phyloP scores from a whole-genome alignment of 2,329 filamentous ascomycete species.

The Diatrype stigma region DNA sequence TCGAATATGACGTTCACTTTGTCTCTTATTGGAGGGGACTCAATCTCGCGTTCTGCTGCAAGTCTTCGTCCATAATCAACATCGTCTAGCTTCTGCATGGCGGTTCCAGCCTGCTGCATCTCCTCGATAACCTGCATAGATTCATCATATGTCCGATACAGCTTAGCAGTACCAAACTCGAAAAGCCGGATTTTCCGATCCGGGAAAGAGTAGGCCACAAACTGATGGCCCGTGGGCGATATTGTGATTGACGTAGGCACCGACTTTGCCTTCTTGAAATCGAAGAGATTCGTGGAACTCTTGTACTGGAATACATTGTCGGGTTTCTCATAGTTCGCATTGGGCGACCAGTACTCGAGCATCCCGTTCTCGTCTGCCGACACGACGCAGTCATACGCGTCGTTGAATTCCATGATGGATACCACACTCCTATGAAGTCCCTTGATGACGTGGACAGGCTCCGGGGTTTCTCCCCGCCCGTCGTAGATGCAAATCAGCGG shows the following conservation, averaged over 20 bases:
- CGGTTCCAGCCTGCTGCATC: slow-evolving; percentile 93
- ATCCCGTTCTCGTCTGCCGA: slow-evolving; percentile 88
- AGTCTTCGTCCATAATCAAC: slow-evolving; percentile 88
- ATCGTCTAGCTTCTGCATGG: slow-evolving; percentile 75
- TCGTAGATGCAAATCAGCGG: slow-evolving; percentile 80
- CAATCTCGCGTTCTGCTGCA: slow-evolving; percentile 81
- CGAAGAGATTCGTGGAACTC: slow-evolving; percentile 88
- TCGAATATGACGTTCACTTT: slow-evolving; percentile 90
- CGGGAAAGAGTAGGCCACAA: slow-evolving; percentile 86
- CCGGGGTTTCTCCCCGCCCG: slow-evolving; percentile 74
- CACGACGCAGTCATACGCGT: slow-evolving; percentile 81
- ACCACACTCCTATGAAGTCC: slow-evolving; percentile 80
- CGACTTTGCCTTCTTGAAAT: slow-evolving; percentile 94
- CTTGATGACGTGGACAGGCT: slow-evolving; percentile 72
- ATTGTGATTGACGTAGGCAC: slow-evolving; percentile 77
- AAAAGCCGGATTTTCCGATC: slow-evolving; percentile 92
- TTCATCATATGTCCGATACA: slow-evolving; percentile 92
- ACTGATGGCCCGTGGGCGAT: slow-evolving; percentile 80
- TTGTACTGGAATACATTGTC: slow-evolving; percentile 90
- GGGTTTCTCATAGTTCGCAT: slow-evolving; percentile 80
- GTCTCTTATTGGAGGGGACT: slow-evolving; percentile 61
- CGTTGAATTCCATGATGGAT: slow-evolving; percentile 83
- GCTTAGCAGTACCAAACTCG: slow-evolving; percentile 83
- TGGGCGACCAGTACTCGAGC: slow-evolving; percentile 93
- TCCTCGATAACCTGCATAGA: slow-evolving; percentile 83